Percentiles rank a stretch among this genome's conserved stretches.
These are phyloP conservation scores for Pichia sp. DNA, from an alignment of 1,139 yeast genomes.

Conservation along the genomic window DNA sequence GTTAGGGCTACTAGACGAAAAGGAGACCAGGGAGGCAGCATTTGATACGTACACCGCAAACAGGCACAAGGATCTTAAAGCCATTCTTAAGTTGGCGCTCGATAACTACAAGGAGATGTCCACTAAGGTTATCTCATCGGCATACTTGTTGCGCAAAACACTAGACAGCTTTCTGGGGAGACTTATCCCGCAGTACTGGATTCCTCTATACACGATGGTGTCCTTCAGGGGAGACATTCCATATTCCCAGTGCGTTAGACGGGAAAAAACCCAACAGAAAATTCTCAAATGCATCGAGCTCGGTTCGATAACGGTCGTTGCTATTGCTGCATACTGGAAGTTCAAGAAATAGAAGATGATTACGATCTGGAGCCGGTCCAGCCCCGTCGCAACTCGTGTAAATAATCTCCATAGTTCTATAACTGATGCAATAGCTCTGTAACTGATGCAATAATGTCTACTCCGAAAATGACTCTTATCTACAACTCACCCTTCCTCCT, in stretches of 20 bases:
- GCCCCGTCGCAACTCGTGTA: background rate
- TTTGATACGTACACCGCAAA: conserved; percentile 52
- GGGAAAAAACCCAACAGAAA: conserved; percentile 46
- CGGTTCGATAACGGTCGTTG: conserved; percentile 15
- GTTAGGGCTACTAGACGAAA: conserved; percentile 48
- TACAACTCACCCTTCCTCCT: background rate
- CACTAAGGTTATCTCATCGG: conserved; percentile 63
- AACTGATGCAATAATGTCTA: background rate
- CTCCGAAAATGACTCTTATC: conserved; percentile 1
- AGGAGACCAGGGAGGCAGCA: conserved; percentile 43
- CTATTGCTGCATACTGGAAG: conserved; percentile 9
- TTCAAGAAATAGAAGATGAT: background rate
- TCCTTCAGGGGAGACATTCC: conserved; percentile 81
- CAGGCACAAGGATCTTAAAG: conserved; percentile 63
- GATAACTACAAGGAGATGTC: conserved; percentile 88
- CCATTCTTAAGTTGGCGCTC: conserved; percentile 76
- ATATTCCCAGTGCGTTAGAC: conserved; percentile 65
- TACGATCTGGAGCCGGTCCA: background rate
- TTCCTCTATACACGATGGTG: conserved; percentile 89
- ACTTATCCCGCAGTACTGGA: conserved; percentile 58
- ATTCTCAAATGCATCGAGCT: conserved; percentile 35
- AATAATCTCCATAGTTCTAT: background rate
- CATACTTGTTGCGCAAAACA: conserved; percentile 61
- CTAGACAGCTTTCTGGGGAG: conserved; percentile 64
- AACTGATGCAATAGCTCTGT: background rate